These are phyloP conservation scores for Graphilbum ipis-grandicollis DNA, from an alignment of 2,329 filamentous ascomycete genomes.

Conservation along the genomic window DNA sequence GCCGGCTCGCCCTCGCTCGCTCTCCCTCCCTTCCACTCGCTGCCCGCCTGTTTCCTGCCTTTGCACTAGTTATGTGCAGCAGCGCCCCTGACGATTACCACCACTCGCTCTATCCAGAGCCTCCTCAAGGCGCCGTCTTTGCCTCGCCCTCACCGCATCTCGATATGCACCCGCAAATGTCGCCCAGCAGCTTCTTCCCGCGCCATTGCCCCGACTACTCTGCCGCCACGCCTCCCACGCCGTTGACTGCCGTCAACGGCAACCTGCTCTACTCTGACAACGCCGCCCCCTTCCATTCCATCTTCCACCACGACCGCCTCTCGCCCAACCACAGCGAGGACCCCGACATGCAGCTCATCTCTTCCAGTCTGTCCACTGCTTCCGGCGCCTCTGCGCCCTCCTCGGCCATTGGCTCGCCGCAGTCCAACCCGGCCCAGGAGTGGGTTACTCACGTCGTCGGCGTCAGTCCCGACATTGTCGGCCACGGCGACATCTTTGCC, in stretches of 20 bases:
- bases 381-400: slow-evolving; percentile 48
- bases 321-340: slow-evolving; percentile 36
- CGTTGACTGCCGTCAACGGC: slow-evolving; percentile 26
- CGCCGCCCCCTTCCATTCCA: slow-evolving; percentile 18
- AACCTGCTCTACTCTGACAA: slow-evolving; percentile 29
- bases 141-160: too few relatives aligned
- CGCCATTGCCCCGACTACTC: slow-evolving; percentile 7
- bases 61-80: too few relatives aligned
- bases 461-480: slow-evolving; percentile 46
- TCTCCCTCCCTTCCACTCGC: background rate
- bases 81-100: too few relatives aligned
- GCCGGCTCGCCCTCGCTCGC: too few relatives aligned
- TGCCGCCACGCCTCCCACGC: too few relatives aligned
- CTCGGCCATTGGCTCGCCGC: slow-evolving; percentile 50
- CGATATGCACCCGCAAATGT: slow-evolving; percentile 7
- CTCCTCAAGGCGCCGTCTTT: slow-evolving; percentile 6
- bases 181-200: slow-evolving; percentile 8
- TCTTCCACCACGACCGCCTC: slow-evolving; percentile 26
- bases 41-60: too few relatives aligned
- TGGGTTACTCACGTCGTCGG: slow-evolving; percentile 41
- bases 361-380: slow-evolving; percentile 41
- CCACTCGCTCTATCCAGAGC: slow-evolving; percentile 11
- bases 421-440: slow-evolving; percentile 40
- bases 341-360: slow-evolving; percentile 29
- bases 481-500: slow-evolving; percentile 33